These are phyloP conservation scores for Simplicillium aogashimaense DNA, from an alignment of 2,329 filamentous ascomycete species.

Conservation along the genomic window DNA sequence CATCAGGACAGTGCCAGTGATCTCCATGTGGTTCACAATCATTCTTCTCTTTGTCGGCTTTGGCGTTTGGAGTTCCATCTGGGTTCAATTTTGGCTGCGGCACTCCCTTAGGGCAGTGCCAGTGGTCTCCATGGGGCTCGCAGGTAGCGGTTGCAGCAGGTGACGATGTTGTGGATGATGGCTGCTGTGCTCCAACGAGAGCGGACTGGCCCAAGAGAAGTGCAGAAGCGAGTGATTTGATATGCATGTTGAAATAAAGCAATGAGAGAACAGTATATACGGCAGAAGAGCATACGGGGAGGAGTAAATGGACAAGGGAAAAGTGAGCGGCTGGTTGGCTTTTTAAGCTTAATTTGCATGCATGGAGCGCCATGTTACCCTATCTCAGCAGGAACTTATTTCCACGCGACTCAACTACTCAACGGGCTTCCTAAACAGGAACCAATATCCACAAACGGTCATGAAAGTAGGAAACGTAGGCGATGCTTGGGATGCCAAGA, in stretches of 20 bases:
- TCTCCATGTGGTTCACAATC: conserved; percentile 8
- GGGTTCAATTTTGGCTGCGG: conserved; percentile 3
- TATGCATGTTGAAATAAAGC: conserved; percentile 1
- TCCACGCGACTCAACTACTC: not conserved
- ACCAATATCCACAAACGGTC: not conserved
- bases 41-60: conserved; percentile 1
- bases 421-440: not conserved
- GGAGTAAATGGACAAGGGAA: not conserved
- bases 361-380: not conserved
- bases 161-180: not conserved
- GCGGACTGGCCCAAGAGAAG: conserved; percentile 4
- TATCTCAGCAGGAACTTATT: not conserved
- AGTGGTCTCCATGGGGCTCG: conserved; percentile 6
- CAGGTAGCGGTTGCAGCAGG: conserved; percentile 2
- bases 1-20: conserved; percentile 11
- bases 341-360: not conserved
- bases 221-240: conserved; percentile 3
- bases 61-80: conserved; percentile 4
- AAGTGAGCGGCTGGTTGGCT: not conserved
- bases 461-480: not conserved
- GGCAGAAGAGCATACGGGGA: too few relatives aligned
- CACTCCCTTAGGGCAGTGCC: conserved; percentile 3
- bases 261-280: too few relatives aligned
- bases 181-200: conserved; percentile 1
- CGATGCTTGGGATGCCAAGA: conserved; percentile 3